These are phyloP conservation scores for Pythium chondricola DNA, from an alignment of 352 stramenopile species.

Conservation along the genomic window DNA sequence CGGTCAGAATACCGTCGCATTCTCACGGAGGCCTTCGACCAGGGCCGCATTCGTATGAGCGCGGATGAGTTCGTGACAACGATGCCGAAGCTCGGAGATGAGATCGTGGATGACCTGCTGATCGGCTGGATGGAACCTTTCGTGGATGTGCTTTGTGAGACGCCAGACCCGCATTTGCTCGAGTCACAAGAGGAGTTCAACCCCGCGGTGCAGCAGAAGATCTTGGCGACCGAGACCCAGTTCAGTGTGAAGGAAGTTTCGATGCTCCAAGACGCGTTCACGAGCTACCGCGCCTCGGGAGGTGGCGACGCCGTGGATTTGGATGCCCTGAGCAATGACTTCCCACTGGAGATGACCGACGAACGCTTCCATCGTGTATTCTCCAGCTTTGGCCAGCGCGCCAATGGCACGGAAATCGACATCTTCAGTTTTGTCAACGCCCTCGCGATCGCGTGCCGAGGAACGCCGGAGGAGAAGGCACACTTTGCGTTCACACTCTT, in stretches of 20 bases:
- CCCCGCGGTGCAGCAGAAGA: slow-evolving; percentile 83
- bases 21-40: slow-evolving; percentile 76
- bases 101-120: slow-evolving; percentile 39
- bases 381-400: slow-evolving; percentile 67
- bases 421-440: slow-evolving; percentile 85
- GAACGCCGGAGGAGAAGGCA: slow-evolving; percentile 62
- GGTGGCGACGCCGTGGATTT: slow-evolving; percentile 71
- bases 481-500: slow-evolving; percentile 81
- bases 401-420: slow-evolving; percentile 76
- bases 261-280: slow-evolving; percentile 79
- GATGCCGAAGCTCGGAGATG: slow-evolving; percentile 38
- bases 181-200: slow-evolving; percentile 88
- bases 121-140: slow-evolving; percentile 83
- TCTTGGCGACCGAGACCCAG: slow-evolving; percentile 75
- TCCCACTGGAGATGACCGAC: slow-evolving; percentile 81
- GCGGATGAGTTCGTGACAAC: slow-evolving; percentile 67
- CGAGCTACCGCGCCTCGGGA: slow-evolving; percentile 67
- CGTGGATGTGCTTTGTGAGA: slow-evolving; percentile 83
- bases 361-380: slow-evolving; percentile 75
- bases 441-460: slow-evolving; percentile 69
- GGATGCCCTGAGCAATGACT: slow-evolving; percentile 69
- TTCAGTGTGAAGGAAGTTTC: slow-evolving; percentile 77
- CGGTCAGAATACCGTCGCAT: slow-evolving; percentile 64
- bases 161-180: slow-evolving; percentile 62
- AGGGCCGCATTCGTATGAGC: slow-evolving; percentile 68